Percentiles rank a stretch among this genome's conserved stretches.
These are phyloP conservation scores for Saxophila tyrrhenica DNA, from an alignment of 495 filamentous ascomycete genomes.

Conservation along the genomic window DNA sequence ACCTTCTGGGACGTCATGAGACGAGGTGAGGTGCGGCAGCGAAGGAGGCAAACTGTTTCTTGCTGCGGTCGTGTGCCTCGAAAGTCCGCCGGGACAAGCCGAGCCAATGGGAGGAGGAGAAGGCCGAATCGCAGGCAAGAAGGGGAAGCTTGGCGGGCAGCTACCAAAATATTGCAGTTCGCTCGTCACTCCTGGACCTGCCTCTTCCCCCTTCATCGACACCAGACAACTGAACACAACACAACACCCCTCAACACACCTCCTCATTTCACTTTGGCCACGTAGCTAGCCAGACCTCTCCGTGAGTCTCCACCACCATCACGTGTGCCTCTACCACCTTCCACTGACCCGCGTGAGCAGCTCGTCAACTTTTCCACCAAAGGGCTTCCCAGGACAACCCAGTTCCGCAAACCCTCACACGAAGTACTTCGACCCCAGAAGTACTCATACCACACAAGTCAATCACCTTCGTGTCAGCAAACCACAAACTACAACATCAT, in stretches of 20 bases:
- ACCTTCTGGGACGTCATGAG: neutral
- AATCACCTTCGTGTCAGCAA: slow-evolving; percentile 30
- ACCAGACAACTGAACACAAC: slow-evolving; percentile 19
- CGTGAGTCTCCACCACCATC: slow-evolving; percentile 24
- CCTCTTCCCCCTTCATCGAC: slow-evolving; percentile 17
- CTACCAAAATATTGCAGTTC: slow-evolving; percentile 7
- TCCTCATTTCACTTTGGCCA: slow-evolving; percentile 26
- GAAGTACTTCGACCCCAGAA: slow-evolving; percentile 19
- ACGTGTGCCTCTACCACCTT: neutral
- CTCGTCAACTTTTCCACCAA: slow-evolving; percentile 27
- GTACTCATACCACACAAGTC: slow-evolving; percentile 13
- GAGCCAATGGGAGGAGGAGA: neutral
- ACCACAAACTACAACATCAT: slow-evolving; percentile 25
- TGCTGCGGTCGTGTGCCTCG: neutral
- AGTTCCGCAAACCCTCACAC: slow-evolving; percentile 28
- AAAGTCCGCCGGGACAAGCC: neutral
- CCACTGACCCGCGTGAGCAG: slow-evolving; percentile 13
- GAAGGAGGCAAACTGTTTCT: neutral
- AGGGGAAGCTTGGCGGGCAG: slow-evolving; percentile 1
- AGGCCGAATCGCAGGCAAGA: neutral
- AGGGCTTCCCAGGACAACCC: slow-evolving; percentile 29
- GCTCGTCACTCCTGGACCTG: slow-evolving; percentile 4
- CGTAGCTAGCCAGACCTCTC: slow-evolving; percentile 37
- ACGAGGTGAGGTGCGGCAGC: too few relatives aligned
- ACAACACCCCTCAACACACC: slow-evolving; percentile 12